Evolutionary conservation across 768 basidiomycete genomes (phyloP), one percentile per base, ranked within the genome.

Genomic region (Tulasnella sp.): DNA sequence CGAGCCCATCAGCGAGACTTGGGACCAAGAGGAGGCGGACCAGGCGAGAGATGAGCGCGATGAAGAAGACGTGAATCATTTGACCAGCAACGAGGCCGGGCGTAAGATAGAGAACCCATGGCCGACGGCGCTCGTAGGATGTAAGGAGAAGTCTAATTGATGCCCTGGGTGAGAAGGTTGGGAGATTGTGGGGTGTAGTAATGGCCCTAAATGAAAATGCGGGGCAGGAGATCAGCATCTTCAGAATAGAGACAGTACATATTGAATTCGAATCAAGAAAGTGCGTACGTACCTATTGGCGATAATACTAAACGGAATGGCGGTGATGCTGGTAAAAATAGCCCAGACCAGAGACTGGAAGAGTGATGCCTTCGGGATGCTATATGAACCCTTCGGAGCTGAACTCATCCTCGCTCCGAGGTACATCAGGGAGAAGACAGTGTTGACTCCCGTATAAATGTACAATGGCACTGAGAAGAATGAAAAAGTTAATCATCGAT

Each of bases 21-120:
- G 86, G 78, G 9, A 84, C 71, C 62, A 91, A 77, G 13, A 87
- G 70, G 1, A 79, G 63, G n/a, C 78, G 71, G 29, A 80, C 60
- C 4, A 71, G 66, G 32, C 75, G 70, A 30, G 79, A 66, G 30
- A 76, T 70, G 26, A 80, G 66, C 44, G 78, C 72, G 34, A 74
- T 68, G 58, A 78, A 81, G 9, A 69, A 64, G 13, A 81, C 70
- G 60, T 79, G 78, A 19, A 73, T 55, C 4, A 77, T 64, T 48
- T 79, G 71, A 0, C 75, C 70, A 2, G 71, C 66, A 38, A 81
- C 71, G 43, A 84, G 72, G 15, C 81, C 89, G 0, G 89, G 89
- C 1, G 88, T 90, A 43, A 87, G 65, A 68, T 88, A 92, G 45
- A 92, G 69, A 41, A 84, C 76, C 88, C 88, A 92, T 2, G 88